Base-by-base conservation (phyloP, 805 yeast genomes). In the Barnettozyma populi region DNA sequence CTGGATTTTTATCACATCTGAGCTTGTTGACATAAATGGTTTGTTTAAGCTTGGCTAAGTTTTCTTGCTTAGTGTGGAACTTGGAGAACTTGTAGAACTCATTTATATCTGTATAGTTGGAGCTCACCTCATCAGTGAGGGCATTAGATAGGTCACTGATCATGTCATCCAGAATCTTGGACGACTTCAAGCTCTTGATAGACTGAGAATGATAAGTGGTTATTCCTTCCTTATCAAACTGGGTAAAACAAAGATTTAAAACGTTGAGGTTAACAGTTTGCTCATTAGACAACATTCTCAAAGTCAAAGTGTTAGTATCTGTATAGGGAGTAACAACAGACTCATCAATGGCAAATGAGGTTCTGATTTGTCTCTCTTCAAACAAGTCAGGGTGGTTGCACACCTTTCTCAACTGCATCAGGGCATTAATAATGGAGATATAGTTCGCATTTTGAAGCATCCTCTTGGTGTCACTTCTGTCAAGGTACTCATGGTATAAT, bases 321-420 rank as follows among this genome's bases (percentile, higher is more conserved):
- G 65, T 64, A 59, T 71, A 87, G 7, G 69, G 62, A 1, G 79
- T 67, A 3, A 76, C 68, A 5, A 86, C 89, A 1, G 89, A 78
- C 41, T 73, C 72, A 2, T 79, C 79, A 72, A 90, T 71, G 0
- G 92, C 86, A 62, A 88, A 83, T 2, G 98, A 90, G 0, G 99
- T 94, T 36, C 87, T 77, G 54, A 94, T 87, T 0, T 98, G 98
- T 50, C 99, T 74, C 7, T 90, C 97, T 64, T 94, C 99, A 68
- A 94, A 95, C 50, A 94, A 69, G 68, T 94, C 97, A 0, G 97
- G 97, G 65, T 90, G 98, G 59, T 90, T 90, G 70, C 97, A 90
- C 25, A 90, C 97, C 64, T 94, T 94, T 60, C 99, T 79, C 59
- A 94, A 71, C 65, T 94, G 99, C 99, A 94, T 94, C 69, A 94